Base-by-base conservation (phyloP, 2,329 filamentous ascomycete species). In the Botrytis paeoniae region DNA sequence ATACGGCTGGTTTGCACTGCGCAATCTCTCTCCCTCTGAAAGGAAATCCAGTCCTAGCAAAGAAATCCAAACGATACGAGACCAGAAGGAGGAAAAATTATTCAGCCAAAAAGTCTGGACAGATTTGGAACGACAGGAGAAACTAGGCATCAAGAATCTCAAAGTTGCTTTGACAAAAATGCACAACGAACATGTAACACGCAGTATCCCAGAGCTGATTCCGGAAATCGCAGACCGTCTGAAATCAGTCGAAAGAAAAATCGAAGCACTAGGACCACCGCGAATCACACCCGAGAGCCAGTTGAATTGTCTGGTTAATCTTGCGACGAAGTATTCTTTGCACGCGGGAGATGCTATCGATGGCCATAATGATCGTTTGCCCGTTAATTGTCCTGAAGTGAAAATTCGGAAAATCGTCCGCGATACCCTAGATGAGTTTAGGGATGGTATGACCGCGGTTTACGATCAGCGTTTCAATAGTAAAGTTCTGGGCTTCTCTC, bases 191-290 rank as follows among this genome's bases (percentile, higher is more conserved):
- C 43, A 65, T 45, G 71, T 73, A 4, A 73, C 64, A 6, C 63
- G 57, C n/a, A 70, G 57, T 48, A 73, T 73, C 29, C 71, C 71
- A 16, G 65, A 73, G n/a, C 43, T 70, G 7, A 73, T 73, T 37
- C 69, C 69, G 2, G 69, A 70, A 29, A 70, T 70, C 4, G 22
- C 62, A n/a, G 20, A 16, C 3, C 69, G 69, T 18, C 25, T 63
- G 1, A 20, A 45, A 6, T 5, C 29, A 7, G 4, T 22, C 25
- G 37, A 14, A 16, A 22, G 5, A 12, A 45, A 4, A 10, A 45
- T 70, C 12, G 32, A 70, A 10, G 69, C 14, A 10, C 29, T 70
- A n/a, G 69, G 69, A 12, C 32, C 8, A 7, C 57, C 69, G 20
- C 57, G 69, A 16, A n/a, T 29, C 25, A 54, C 69, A 18, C 20